Evolutionary conservation across 805 yeast genomes (phyloP).

Genomic region (Wickerhamiella allomyrinae): DNA sequence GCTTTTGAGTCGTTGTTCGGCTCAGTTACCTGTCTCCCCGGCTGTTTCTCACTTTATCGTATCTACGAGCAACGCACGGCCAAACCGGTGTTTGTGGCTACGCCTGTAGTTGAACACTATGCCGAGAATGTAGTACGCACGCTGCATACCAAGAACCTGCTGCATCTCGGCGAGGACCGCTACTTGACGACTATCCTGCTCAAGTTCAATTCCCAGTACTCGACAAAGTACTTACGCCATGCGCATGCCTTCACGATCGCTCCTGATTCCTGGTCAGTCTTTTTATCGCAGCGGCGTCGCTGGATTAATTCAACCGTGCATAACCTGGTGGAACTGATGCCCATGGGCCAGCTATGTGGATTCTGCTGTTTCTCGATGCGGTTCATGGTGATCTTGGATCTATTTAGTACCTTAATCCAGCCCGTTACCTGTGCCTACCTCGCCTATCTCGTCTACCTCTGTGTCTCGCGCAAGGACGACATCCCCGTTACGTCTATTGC

Average conservation of each 20-base stretch:
- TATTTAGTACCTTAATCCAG: slow-evolving; percentile 44
- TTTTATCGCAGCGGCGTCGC: slow-evolving; percentile 51
- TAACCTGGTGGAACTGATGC: slow-evolving; percentile 44
- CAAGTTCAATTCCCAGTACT: slow-evolving; percentile 40
- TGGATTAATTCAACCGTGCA: slow-evolving; percentile 58
- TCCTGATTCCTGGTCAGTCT: slow-evolving; percentile 42
- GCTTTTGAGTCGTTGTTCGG: slow-evolving; percentile 51
- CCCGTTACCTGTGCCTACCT: slow-evolving; percentile 41
- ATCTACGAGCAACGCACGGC: slow-evolving; percentile 40
- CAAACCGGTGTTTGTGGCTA: slow-evolving; percentile 46
- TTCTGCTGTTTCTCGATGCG: slow-evolving; percentile 54
- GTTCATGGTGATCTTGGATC: slow-evolving; percentile 41
- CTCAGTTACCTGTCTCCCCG: slow-evolving; percentile 51
- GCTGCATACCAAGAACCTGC: slow-evolving; percentile 43
- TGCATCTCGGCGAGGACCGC: slow-evolving; percentile 50
- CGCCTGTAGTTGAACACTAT: slow-evolving; percentile 42
- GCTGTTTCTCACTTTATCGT: slow-evolving; percentile 47
- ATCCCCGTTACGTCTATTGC: slow-evolving; percentile 44
- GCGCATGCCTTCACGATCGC: slow-evolving; percentile 48
- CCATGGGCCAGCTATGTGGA: slow-evolving; percentile 47
- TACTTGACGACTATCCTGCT: slow-evolving; percentile 42
- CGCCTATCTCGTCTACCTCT: slow-evolving; percentile 38
- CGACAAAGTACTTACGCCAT: slow-evolving; percentile 40
- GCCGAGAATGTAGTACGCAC: slow-evolving; percentile 43
- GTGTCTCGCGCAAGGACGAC: slow-evolving; percentile 31